Base-by-base conservation (phyloP, 257 asterid genomes). In the Sherardia arvensis region DNA sequence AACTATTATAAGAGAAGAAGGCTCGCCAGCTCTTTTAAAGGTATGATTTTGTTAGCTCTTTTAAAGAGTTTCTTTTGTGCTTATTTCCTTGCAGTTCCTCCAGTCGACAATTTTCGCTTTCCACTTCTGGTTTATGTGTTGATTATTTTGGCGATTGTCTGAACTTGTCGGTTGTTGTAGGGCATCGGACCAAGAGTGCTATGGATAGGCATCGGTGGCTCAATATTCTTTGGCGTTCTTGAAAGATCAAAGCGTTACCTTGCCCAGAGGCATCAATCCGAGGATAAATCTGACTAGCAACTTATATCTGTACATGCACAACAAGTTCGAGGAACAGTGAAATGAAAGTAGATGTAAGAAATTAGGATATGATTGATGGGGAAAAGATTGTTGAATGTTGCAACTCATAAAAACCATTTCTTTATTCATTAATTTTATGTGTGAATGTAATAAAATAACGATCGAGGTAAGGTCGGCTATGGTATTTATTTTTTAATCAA, bases 161-260 rank as follows among this genome's bases (percentile, higher is more conserved):
- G 32, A 21, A 67, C 55, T 51, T 61, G 45, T 68, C 59, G 61
- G 21, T 64, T 43, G 51, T 34, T 56, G 51, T 76, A 92, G 98
- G 98, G 97, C 9, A 78, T 92, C 1, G 93, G 92, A 66, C 97
- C 98, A n/a, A 87, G 97, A 73, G 98, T 92, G 66, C 73, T 92
- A 72, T 92, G 98, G 98, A 92, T 92, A 72, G 98, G 98, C 71
- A 85, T 92, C 5, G 98, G 98, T 1, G 98, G 98, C 64, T 92
- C 98, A 8, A 92, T 92, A 78, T 92, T 92, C 84, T 92, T 92
- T 40, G 88, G 98, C 20, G 94, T 91, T 65, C 96, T 91, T 56
- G 98, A 91, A 76, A 73, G 94, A 63, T 84, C 94, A 1, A 91
- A 91, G 75, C 81, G 81, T 36, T 62, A 69, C 68, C 88, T 91